Base-by-base conservation (phyloP, 371 early-diverging fungal species). In the Fennellomyces sp. region DNA sequence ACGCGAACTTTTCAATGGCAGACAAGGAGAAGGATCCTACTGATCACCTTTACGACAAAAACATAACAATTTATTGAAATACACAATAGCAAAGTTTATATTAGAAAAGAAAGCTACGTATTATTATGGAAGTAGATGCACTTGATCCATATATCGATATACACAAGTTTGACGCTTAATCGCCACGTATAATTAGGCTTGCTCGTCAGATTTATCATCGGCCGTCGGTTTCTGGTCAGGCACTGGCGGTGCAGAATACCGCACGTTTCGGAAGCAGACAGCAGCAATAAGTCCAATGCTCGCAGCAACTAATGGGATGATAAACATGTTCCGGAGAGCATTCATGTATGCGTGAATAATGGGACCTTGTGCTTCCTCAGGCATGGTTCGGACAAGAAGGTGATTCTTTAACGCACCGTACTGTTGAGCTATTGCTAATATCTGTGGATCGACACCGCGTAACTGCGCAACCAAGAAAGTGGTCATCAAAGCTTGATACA, bases 331-430 rank as follows among this genome's bases (percentile, higher is more conserved):
- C 13, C 31, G 45, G 26, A 57, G n/a, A 19, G 31, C 33, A 0
- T 19, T 33, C 57, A 57, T 57, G 25, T 57, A 57, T 1, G 77
- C 75, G 38, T 78, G 63, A 39, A 88, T 67, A 23, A 88, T 67
- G 42, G 66, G 56, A 0, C 26, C 49, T 42, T 78, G 80, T 23
- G 74, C 10, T 1, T 72, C 70, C 7, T 15, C 0, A 45, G 78
- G 75, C 60, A 78, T 31, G 3, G 54, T 33, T 7, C 58, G 58
- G 11, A 78, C 68, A 19, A 33, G 56, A 6, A 72, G 47, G 21
- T 66, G 75, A 19, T 73, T 72, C 3, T 52, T 21, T 23, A 70
- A 52, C 6, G 78, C 72, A 25, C 65, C 72, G 30, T 68, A 61
- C 10, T 66, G 15, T 25, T 42, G 45, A 33, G 75, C 78, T 13